A percentile compares a stretch with the other conserved stretches of the same genome.
Evolutionary conservation across 495 filamentous ascomycete species (phyloP).

Genomic region (Xylaria castorea): DNA sequence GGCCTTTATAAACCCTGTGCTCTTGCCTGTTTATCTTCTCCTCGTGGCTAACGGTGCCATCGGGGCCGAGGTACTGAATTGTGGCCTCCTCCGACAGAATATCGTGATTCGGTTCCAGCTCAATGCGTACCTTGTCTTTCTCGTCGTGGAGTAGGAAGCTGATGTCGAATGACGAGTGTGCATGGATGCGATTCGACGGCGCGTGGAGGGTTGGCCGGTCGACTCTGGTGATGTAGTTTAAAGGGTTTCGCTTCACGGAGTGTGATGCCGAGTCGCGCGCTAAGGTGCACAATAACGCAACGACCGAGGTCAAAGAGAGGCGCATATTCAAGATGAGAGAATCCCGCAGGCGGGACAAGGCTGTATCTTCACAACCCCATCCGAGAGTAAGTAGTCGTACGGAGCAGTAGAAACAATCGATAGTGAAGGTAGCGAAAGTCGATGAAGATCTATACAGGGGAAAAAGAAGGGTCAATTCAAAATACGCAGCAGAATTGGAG

Average conservation of each 20-base stretch:
- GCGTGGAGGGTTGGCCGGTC: slow-evolving; percentile 81
- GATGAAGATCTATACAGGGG: slow-evolving; percentile 14
- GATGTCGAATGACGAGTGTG: slow-evolving; percentile 81
- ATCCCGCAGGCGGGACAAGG: slow-evolving; percentile 37
- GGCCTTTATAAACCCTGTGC: slow-evolving; percentile 85
- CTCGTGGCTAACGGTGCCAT: slow-evolving; percentile 66
- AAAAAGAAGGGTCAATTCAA: neutral
- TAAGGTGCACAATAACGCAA: slow-evolving; percentile 36
- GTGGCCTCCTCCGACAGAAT: slow-evolving; percentile 79
- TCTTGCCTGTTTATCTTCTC: slow-evolving; percentile 73
- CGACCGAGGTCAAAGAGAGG: slow-evolving; percentile 36
- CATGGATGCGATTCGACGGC: slow-evolving; percentile 77
- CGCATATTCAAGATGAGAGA: slow-evolving; percentile 37
- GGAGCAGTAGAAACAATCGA: neutral
- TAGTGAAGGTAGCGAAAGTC: neutral
- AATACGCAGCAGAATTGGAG: slow-evolving; percentile 5
- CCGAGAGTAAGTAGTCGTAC: neutral
- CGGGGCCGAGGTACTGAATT: slow-evolving; percentile 70
- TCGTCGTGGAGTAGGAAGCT: slow-evolving; percentile 75
- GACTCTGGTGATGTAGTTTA: slow-evolving; percentile 74
- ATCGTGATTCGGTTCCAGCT: slow-evolving; percentile 90
- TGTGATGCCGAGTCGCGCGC: slow-evolving; percentile 57
- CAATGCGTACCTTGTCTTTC: slow-evolving; percentile 74
- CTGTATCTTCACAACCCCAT: slow-evolving; percentile 40
- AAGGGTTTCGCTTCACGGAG: slow-evolving; percentile 76